These are phyloP conservation scores for Syncephalastrum racemosum DNA, from an alignment of 371 early-diverging fungal species.

Conservation along the genomic window DNA sequence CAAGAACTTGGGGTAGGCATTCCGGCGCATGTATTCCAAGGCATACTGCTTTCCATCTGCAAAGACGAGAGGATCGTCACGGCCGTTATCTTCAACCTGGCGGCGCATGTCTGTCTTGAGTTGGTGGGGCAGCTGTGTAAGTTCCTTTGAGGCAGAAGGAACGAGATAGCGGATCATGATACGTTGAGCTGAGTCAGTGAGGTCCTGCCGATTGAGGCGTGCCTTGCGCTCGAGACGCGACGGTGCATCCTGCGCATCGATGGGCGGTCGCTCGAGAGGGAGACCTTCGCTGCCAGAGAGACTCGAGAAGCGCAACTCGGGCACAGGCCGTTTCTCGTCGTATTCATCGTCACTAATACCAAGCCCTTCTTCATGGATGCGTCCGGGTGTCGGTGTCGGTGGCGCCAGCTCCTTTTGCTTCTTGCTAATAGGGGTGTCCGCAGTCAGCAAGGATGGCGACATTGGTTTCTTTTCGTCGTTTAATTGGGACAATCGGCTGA, in stretches of 20 bases:
- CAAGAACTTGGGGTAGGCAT: constrained; percentile 61
- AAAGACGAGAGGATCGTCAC: constrained; percentile 58
- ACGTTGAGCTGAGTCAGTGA: constrained; percentile 57
- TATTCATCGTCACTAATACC: constrained; percentile 14
- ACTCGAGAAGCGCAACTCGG: too few relatives aligned
- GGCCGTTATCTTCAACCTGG: constrained; percentile 40
- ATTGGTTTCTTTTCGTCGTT: constrained; percentile 19
- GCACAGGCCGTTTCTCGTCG: constrained; percentile 5
- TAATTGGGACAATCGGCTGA: constrained; percentile 34
- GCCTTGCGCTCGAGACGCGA: constrained; percentile 15
- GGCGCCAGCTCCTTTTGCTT: too few relatives aligned
- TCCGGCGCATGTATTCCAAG: constrained; percentile 58
- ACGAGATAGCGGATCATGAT: constrained; percentile 57
- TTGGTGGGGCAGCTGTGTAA: constrained; percentile 37
- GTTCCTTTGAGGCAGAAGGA: constrained; percentile 55
- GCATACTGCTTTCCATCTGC: constrained; percentile 58
- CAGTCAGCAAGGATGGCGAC: constrained; percentile 4
- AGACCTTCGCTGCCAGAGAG: constrained; percentile 15
- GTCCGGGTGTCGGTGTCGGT: too few relatives aligned
- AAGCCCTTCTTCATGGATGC: background rate
- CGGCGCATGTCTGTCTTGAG: constrained; percentile 33
- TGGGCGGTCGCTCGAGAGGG: constrained; percentile 13
- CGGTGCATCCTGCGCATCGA: background rate
- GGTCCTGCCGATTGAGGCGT: constrained; percentile 50
- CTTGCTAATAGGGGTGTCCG: too few relatives aligned